Conservation (phyloP, 179 eudicot species). For the Beta lomatogona region DNA sequence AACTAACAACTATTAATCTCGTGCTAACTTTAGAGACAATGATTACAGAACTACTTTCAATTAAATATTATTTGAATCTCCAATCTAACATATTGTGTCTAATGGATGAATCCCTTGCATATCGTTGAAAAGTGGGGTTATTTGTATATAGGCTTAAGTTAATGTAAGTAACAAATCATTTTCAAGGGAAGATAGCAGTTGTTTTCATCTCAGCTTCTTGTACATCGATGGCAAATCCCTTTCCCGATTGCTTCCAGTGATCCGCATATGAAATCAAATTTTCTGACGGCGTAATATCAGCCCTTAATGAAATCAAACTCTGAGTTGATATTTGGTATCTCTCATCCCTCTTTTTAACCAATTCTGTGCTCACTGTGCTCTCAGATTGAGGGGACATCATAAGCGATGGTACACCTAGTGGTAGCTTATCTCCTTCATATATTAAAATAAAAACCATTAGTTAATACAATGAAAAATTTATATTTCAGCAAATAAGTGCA, state of each 20-base stretch:
- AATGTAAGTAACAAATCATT: too few relatives aligned
- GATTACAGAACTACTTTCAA: too few relatives aligned
- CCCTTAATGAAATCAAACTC: constrained; percentile 30
- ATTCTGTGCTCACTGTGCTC: constrained; percentile 24
- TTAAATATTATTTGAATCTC: too few relatives aligned
- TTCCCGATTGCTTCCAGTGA: constrained; percentile 44
- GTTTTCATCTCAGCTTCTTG: constrained; percentile 31
- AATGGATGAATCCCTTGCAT: too few relatives aligned
- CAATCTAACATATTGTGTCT: too few relatives aligned
- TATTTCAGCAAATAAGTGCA: too few relatives aligned
- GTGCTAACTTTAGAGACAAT: too few relatives aligned
- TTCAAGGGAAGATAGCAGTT: constrained; percentile 35
- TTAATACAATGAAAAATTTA: neutral
- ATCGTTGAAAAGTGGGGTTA: too few relatives aligned
- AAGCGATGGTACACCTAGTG: constrained; percentile 34
- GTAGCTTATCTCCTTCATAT: constrained; percentile 32
- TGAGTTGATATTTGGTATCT: constrained; percentile 35
- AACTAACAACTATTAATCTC: too few relatives aligned
- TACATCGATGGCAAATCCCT: constrained; percentile 51
- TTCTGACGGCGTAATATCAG: constrained; percentile 26
- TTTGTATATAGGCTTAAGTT: too few relatives aligned
- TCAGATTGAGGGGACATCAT: constrained; percentile 40
- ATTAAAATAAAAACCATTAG: neutral
- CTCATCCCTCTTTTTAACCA: constrained; percentile 43
- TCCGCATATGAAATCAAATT: constrained; percentile 29